Base-by-base conservation (phyloP, 2,329 filamentous ascomycete genomes). In the Ophiostoma novo-ulmi region DNA sequence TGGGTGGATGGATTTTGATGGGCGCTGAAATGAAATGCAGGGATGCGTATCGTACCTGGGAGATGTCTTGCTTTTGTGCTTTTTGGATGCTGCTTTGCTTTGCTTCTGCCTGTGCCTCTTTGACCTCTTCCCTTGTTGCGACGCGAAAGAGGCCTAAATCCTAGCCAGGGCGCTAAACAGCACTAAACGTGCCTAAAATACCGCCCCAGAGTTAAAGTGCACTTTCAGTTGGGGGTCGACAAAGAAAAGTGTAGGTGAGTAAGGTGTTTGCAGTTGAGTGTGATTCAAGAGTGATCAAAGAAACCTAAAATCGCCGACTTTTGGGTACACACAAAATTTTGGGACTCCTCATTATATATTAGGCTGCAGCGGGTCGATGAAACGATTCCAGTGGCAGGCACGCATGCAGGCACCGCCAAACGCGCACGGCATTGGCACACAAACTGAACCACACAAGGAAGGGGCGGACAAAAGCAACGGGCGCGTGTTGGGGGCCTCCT, bases 171-270 rank as follows among this genome's bases (percentile, higher is more conserved):
- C 58, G 58, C 58, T 63, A 63, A 36, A 35, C 4, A 63, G 22
- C 58, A 63, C 58, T 63, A 63, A 63, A 11, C 58, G 26, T 36
- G 58, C 58, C 58, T 63, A 63, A 63, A 61, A 63, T 63, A 20
- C 31, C 52, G 52, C 52, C 52, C 52, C 52, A 58, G 52, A 11
- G 22, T 22, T 58, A 58, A 58, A 58, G 52, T 22, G 52, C 44
- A 44, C 41, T 44, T 48, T 20, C n/a, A 26, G n/a, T 26, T 58
- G 52, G 39, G 39, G 11, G 5, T 17, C 20, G 44, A 52, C 44
- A 63, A 35, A 63, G 26, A 63, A 35, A 31, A 14, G 58, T 35
- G 14, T 5, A 35, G 14, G 26, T 63, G 44, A 20, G 17, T 6
- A 20, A 52, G 6, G 20, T 20, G 44, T 44, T 11, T 13, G 39